Evolutionary conservation across 495 filamentous ascomycete species (phyloP), one percentile per base, ranked within the genome.

Genomic region (Penicillium malachiteum): DNA sequence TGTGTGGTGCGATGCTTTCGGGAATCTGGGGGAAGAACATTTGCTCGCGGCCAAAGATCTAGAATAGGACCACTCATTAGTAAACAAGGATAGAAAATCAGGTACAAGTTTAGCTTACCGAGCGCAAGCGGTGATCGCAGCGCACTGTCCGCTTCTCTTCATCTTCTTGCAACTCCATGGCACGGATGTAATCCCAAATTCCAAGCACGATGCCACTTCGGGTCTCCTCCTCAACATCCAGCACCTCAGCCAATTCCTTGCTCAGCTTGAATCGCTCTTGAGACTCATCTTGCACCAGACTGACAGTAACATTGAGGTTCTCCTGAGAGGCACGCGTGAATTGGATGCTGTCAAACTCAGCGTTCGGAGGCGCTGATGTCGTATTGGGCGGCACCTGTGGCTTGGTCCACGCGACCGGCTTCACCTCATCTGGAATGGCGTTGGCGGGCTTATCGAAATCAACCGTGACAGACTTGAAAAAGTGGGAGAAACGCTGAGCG

Each of bases 271-370:
- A 96, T 32, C 91, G 81, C 69, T 97, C 94, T 0, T 89, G 91
- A 7, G 83, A 80, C 66, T 97, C 95, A 64, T 96, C 90, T 9
- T 90, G 78, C 46, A 85, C 84, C 32, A 99, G 80, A 58, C 91
- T 95, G 69, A 99, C 87, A 26, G 86, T 92, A 58, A 95, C 84
- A 68, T 96, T 96, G 52, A 90, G 75, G 56, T 96, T 97, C 63
- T 96, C 91, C 65, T 99, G 95, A 40, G 90, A 86, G 56, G 87
- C 87, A 5, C 94, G 82, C 77, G 95, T 89, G 73, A 97, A 97
- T 52, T 92, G 88, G 34, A 99, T 74, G 50, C 87, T 86, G 73
- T 96, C 94, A 64, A 97, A 97, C 68, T 95, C 91, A 37, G 87
- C 83, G 14, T 69, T 75, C 39, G 71, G 65, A 3, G 80, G 74